Evolutionary conservation across 1,139 yeast genomes (phyloP), one percentile per base, ranked within the genome.

Genomic region (Yamadazyma atmosphaerica): DNA sequence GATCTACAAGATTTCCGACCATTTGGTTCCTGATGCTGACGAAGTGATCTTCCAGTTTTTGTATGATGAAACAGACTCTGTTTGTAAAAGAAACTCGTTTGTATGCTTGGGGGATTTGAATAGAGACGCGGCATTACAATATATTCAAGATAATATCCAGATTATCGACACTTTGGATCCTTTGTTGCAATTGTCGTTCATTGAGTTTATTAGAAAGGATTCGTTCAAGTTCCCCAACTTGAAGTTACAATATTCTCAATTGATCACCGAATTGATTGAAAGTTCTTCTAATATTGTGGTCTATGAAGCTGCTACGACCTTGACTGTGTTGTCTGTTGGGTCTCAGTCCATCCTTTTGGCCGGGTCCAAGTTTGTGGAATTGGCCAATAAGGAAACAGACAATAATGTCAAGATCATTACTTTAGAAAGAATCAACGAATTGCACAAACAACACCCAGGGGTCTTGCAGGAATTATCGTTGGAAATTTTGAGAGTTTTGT

Each of bases 81-180:
- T 95, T 24, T 92, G 98, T 68, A 87, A 87, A 62, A 81, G 98
- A 61, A 94, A 94, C 62, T 98, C 98, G 3, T 94, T 94, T 61
- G 83, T 90, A 38, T 88, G 95, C 46, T 73, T 94, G 47, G 80
- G 94, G 32, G 84, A 81, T 49, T 72, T 94, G 56, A 86, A 86
- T 61, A 79, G 97, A 56, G 92, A 85, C 43, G 81, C 84, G 35
- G 95, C 98, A 28, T 77, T 88, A 54, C 79, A 78, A 46, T 94
- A 83, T 60, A 76, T 94, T 49, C 94, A 86, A 60, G 83, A 82
- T 39, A 81, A 85, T 56, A 71, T 83, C 46, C 62, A 74, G 23
- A 63, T 75, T 33, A 73, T 90, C 50, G 81, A 81, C 39, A 65
- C 78, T n/a, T 70, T 86, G 51, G 98, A 92, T 54, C 86, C 95